A percentile compares a stretch with the other conserved stretches of the same genome.
Conservation (phyloP, 345 rosid genomes). For the Ceriops decandra region DNA sequence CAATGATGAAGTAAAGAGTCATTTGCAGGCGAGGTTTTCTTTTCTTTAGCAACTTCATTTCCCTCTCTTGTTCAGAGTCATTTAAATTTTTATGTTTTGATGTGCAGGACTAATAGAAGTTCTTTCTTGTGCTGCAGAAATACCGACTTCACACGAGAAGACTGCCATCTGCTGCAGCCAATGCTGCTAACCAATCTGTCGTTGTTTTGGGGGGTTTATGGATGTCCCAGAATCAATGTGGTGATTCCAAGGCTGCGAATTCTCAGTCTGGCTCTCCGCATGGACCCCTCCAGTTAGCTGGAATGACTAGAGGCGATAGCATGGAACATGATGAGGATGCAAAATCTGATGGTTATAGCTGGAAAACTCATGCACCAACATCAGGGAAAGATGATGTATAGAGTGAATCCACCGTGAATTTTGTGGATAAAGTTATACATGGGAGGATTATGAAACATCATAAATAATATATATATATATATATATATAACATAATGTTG, state of each 20-base stretch:
- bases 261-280: conserved; percentile 72
- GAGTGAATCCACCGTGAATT: conserved; percentile 45
- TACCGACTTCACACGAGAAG: conserved; percentile 70
- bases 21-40: conserved; percentile 65
- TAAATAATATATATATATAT: conserved; percentile 27
- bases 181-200: conserved; percentile 43
- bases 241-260: conserved; percentile 50
- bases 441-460: conserved; percentile 36
- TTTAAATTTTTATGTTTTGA: neutral
- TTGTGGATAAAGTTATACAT: conserved; percentile 57
- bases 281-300: conserved; percentile 71
- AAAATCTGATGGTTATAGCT: conserved; percentile 65
- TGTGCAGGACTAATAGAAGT: conserved; percentile 11
- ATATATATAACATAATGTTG: conserved; percentile 35
- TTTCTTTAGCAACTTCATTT: neutral
- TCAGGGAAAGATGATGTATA: conserved; percentile 43
- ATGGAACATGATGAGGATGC: conserved; percentile 78
- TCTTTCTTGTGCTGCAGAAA: conserved; percentile 48
- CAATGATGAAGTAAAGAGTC: conserved; percentile 98
- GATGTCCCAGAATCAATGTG: conserved; percentile 49
- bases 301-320: conserved; percentile 55
- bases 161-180: conserved; percentile 25
- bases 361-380: conserved; percentile 46
- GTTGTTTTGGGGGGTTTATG: conserved; percentile 60
- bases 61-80: neutral